phyloP scores from a whole-genome alignment of 1,284 basidiomycete genomes.

The Leccinum fallax region DNA sequence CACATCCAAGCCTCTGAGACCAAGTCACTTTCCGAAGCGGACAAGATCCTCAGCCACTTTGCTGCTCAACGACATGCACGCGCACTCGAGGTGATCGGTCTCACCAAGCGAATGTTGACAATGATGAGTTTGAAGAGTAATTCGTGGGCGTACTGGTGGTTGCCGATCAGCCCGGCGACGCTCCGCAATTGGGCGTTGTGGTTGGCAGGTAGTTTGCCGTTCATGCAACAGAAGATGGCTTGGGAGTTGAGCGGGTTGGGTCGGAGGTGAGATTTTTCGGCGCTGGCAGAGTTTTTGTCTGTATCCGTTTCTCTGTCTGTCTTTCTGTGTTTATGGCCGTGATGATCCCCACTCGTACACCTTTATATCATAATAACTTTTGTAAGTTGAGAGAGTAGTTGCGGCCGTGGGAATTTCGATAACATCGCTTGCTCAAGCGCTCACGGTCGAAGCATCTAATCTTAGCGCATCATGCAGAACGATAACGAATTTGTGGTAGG shows the following conservation, averaged over 20 bases:
- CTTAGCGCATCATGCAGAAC: conserved; percentile 9
- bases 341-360: neutral
- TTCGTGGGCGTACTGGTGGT: neutral
- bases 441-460: neutral
- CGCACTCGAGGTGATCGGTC: neutral
- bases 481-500: conserved; percentile 33
- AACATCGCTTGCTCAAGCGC: neutral
- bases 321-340: neutral
- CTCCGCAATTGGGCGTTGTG: neutral
- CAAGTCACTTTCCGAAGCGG: neutral
- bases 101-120: conserved; percentile 17
- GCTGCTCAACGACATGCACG: neutral
- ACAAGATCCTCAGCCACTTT: neutral
- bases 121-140: conserved; percentile 12
- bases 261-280: neutral
- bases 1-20: neutral
- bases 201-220: neutral
- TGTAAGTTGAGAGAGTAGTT: too few relatives aligned
- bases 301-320: neutral
- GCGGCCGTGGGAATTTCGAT: neutral
- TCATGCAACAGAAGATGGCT: neutral
- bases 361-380: neutral
- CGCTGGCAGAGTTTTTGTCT: neutral
- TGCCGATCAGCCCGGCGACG: neutral
- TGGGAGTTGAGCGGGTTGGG: neutral